Evolutionary conservation across 1,139 yeast species (phyloP).

Genomic region (Hanseniaspora uvarum): DNA sequence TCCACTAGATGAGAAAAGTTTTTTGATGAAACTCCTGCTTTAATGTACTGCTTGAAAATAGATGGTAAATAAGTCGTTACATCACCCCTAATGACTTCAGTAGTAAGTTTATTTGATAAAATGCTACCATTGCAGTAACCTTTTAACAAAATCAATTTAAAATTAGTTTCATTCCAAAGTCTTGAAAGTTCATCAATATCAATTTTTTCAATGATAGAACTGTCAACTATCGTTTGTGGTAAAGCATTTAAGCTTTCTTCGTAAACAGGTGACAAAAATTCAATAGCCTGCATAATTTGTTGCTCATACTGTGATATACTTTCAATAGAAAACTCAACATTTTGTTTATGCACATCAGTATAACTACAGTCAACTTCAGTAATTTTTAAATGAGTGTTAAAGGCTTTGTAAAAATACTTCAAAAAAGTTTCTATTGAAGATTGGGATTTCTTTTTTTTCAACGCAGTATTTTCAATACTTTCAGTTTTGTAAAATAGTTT

Average conservation of each 20-base stretch:
- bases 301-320: constrained; percentile 1
- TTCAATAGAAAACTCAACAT: constrained; percentile 2
- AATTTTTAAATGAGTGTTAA: constrained; percentile 6
- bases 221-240: constrained; percentile 24
- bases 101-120: background rate
- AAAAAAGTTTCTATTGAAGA: background rate
- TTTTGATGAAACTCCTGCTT: background rate
- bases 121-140: constrained; percentile 28
- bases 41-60: background rate
- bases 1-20: background rate
- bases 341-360: background rate
- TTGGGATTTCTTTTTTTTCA: background rate
- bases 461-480: background rate
- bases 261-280: constrained; percentile 28
- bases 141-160: constrained; percentile 27
- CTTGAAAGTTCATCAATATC: constrained; percentile 17
- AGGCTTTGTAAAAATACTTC: background rate
- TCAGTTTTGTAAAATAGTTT: constrained; percentile 38
- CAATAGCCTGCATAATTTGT: constrained; percentile 26
- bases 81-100: background rate
- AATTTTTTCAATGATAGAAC: constrained; percentile 19
- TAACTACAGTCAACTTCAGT: background rate
- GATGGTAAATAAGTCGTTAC: background rate
- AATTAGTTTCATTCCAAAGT: constrained; percentile 19
- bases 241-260: constrained; percentile 24